Evolutionary conservation across 495 filamentous ascomycete genomes (phyloP).

Genomic region (Neurospora tetrasperma): DNA sequence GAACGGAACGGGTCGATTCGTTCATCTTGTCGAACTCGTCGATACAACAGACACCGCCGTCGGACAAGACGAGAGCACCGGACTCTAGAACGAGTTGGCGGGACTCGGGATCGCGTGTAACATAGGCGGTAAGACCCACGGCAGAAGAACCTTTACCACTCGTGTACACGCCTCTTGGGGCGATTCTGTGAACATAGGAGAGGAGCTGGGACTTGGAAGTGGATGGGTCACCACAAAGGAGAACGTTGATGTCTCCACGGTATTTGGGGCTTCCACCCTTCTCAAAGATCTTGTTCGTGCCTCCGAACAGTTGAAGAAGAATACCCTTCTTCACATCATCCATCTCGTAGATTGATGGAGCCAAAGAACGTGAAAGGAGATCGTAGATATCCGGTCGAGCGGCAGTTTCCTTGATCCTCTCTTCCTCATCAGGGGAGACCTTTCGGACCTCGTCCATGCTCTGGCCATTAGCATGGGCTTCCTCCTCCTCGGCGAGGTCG

Average conservation of each 20-base stretch:
- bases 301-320: constrained; percentile 88
- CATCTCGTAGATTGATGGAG: constrained; percentile 94
- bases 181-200: constrained; percentile 93
- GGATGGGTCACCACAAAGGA: constrained; percentile 93
- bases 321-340: constrained; percentile 99
- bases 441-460: constrained; percentile 74
- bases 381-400: constrained; percentile 85
- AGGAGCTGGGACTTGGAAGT: constrained; percentile 93
- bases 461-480: constrained; percentile 69
- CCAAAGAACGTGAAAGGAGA: constrained; percentile 80
- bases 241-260: constrained; percentile 92
- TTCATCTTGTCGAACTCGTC: constrained; percentile 99
- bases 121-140: constrained; percentile 96
- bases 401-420: constrained; percentile 75
- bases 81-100: constrained; percentile 93
- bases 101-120: constrained; percentile 85
- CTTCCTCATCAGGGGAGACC: constrained; percentile 81
- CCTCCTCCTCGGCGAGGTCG: constrained; percentile 46
- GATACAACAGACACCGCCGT: constrained; percentile 96
- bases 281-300: constrained; percentile 97
- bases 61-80: constrained; percentile 86
- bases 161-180: constrained; percentile 92
- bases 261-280: constrained; percentile 94
- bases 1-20: constrained; percentile 85
- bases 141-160: constrained; percentile 95